Percentiles rank a stretch among this genome's conserved stretches.
phyloP scores from a whole-genome alignment of 2,329 filamentous ascomycete species.

The Fusarium temperatum region DNA sequence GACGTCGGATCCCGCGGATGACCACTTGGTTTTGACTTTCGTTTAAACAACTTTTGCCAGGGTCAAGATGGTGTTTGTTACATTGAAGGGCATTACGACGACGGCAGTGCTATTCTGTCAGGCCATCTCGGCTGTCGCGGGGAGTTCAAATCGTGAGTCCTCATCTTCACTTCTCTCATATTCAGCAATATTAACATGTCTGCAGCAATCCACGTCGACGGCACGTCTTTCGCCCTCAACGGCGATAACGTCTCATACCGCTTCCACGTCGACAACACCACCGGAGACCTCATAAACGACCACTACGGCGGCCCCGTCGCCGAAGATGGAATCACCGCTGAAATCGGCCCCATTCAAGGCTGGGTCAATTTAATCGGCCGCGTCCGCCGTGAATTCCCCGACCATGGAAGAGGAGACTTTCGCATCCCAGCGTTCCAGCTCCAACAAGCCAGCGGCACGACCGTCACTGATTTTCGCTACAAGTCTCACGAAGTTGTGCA shows the following conservation, averaged over 20 bases:
- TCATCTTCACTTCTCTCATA: not conserved
- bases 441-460: slow-evolving; percentile 65
- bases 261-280: slow-evolving; percentile 67
- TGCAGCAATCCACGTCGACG: slow-evolving; percentile 61
- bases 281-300: slow-evolving; percentile 66
- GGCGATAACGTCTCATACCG: slow-evolving; percentile 67
- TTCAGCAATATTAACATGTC: not conserved
- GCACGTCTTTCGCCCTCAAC: slow-evolving; percentile 65
- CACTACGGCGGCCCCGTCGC: slow-evolving; percentile 68
- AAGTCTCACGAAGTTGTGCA: slow-evolving; percentile 61
- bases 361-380: slow-evolving; percentile 64
- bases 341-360: slow-evolving; percentile 43
- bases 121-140: not conserved
- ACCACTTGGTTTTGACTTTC: not conserved
- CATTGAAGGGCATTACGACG: not conserved
- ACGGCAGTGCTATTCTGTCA: not conserved
- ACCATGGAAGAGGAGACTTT: slow-evolving; percentile 71
- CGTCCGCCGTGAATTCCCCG: slow-evolving; percentile 71
- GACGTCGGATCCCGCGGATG: not conserved
- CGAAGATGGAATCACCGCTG: slow-evolving; percentile 55
- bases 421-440: slow-evolving; percentile 69
- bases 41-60: not conserved
- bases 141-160: not conserved
- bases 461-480: slow-evolving; percentile 67
- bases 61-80: slow-evolving; percentile 5